Percentiles rank a stretch among this genome's conserved stretches.
Conservation (phyloP, 805 yeast genomes). For the Kodamaea laetipori region DNA sequence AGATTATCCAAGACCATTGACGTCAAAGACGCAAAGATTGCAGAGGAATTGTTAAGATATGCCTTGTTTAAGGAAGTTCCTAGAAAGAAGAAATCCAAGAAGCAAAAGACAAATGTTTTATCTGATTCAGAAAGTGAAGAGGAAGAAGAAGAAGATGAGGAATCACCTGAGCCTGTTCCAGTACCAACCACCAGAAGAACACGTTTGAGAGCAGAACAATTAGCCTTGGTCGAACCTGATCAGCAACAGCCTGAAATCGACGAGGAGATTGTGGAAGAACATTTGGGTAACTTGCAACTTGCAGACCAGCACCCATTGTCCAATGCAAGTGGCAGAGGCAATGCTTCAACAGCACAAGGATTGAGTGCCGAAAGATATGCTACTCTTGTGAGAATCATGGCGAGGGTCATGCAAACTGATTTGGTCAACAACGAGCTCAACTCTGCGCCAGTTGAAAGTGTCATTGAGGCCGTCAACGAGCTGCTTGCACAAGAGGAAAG, state of each 20-base stretch:
- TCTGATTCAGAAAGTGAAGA: constrained; percentile 29
- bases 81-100: constrained; percentile 27
- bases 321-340: constrained; percentile 22
- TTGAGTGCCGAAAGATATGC: constrained; percentile 38
- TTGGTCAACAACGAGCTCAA: constrained; percentile 35
- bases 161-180: constrained; percentile 13
- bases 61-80: constrained; percentile 80
- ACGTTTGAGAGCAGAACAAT: constrained; percentile 18
- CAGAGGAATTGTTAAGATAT: constrained; percentile 80
- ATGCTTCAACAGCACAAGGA: constrained; percentile 19
- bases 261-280: constrained; percentile 8
- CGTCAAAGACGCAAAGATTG: constrained; percentile 77
- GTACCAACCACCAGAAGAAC: constrained; percentile 23
- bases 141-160: constrained; percentile 35
- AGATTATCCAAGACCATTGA: constrained; percentile 77
- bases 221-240: constrained; percentile 14
- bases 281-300: constrained; percentile 10
- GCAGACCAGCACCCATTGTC: constrained; percentile 25
- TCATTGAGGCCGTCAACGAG: constrained; percentile 35
- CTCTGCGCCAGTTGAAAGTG: constrained; percentile 35
- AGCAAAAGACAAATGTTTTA: constrained; percentile 23
- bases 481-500: constrained; percentile 42
- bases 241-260: constrained; percentile 9
- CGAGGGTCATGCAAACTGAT: constrained; percentile 33
- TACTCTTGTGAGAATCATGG: constrained; percentile 33